A percentile compares a stretch with the other conserved stretches of the same genome.
Conservation (phyloP, 192 early-diverging fungal genomes). For the Haplosporangium gracile region DNA sequence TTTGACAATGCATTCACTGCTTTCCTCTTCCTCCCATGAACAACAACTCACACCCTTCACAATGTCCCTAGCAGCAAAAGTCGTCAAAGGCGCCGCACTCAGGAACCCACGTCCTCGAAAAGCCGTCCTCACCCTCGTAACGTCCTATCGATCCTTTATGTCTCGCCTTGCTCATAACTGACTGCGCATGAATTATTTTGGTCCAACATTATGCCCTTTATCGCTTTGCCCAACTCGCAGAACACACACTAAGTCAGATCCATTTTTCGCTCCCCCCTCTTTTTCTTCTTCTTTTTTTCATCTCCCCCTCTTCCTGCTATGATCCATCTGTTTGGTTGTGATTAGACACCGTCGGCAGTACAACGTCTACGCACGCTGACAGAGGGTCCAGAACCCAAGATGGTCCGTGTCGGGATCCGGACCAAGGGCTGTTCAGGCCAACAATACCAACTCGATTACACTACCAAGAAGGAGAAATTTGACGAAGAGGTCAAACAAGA, state of each 20-base stretch:
- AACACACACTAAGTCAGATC: neutral
- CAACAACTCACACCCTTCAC: neutral
- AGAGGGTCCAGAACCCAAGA: constrained; percentile 68
- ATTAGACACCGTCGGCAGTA: constrained; percentile 85
- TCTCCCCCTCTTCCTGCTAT: neutral
- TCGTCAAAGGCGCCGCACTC: constrained; percentile 30
- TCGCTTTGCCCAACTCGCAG: no score
- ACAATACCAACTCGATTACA: constrained; percentile 88
- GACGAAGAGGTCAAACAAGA: constrained; percentile 96
- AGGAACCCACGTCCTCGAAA: constrained; percentile 39
- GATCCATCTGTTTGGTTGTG: neutral
- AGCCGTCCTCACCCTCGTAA: constrained; percentile 63
- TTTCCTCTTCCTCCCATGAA: neutral
- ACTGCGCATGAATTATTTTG: no score
- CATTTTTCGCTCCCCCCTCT: neutral
- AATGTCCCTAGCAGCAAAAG: constrained; percentile 37
- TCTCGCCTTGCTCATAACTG: neutral
- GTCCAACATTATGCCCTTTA: no score
- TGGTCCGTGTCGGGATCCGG: constrained; percentile 89
- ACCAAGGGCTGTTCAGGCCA: constrained; percentile 96
- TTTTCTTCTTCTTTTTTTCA: neutral
- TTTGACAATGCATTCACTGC: neutral
- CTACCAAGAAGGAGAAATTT: constrained; percentile 78
- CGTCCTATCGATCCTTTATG: neutral
- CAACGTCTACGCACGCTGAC: constrained; percentile 72